Evolutionary conservation across 2,329 filamentous ascomycete genomes (phyloP), one percentile per base, ranked within the genome.

Genomic region (Juglanconis juglandina): DNA sequence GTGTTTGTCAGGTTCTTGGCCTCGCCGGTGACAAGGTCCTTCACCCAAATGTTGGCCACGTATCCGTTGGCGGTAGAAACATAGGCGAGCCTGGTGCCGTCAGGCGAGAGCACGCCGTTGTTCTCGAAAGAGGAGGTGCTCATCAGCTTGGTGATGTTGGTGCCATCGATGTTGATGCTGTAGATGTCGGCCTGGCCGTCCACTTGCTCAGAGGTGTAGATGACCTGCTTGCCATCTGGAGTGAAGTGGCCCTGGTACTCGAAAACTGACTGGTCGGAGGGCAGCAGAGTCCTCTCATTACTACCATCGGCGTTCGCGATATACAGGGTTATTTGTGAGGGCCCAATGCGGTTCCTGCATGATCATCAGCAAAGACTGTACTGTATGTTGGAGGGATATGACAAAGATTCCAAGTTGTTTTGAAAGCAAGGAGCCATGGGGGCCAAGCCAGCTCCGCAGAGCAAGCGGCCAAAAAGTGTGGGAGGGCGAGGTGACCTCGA

Each of bases 181-280:
- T 76, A 79, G 24, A 78, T 66, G 62, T 78, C 76, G 1, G 73
- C 71, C 32, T 78, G 70, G 2, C 75, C 76, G 53, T 76, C 74
- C 9, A 69, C 76, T 2, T 74, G 72, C 65, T 78, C 75, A 17
- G 67, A 70, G 3, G 73, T 78, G 61, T 78, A 78, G 3, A 69
- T 69, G 47, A 77, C 71, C 70, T 71, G 75, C 62, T 76, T 48
- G 5, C 74, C 72, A 51, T 76, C 75, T 0, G 71, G 67, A 1
- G 75, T 76, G 58, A 72, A 78, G 4, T 64, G 66, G 7, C 70
- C 73, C 53, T 77, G 76, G 59, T 75, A 78, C 33, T 78, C 76
- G 61, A 72, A 77, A 6, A 64, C 39, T 3, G 69, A 55, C 9
- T 64, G 57, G 35, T 65, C 66, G 24, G 72, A 59, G 6, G 65